phyloP scores from a whole-genome alignment of 768 basidiomycete genomes.

The Filobasidium floriforme region DNA sequence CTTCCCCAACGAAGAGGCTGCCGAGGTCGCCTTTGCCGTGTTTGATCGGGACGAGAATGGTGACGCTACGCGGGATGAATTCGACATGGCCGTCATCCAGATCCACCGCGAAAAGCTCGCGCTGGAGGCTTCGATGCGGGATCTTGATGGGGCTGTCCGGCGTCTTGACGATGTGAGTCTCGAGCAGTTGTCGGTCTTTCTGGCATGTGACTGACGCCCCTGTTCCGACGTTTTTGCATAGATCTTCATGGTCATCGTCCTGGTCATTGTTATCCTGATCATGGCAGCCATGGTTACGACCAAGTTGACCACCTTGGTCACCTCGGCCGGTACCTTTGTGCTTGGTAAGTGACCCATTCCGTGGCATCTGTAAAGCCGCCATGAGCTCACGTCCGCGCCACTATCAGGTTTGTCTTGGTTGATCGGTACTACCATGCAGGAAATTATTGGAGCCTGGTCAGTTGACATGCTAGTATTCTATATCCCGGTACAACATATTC shows the following conservation, averaged over 20 bases:
- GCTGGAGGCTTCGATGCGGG: constrained; percentile 76
- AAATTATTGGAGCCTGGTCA: constrained; percentile 66
- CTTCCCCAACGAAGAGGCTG: constrained; percentile 63
- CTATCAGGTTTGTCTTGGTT: constrained; percentile 61
- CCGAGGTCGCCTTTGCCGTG: constrained; percentile 47
- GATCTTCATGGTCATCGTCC: constrained; percentile 69
- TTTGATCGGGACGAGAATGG: constrained; percentile 51
- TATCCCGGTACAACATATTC: too few relatives aligned
- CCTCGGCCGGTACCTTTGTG: constrained; percentile 62
- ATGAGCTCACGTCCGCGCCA: not conserved
- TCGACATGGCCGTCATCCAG: constrained; percentile 58
- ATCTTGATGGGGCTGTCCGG: constrained; percentile 81
- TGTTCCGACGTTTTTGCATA: constrained; percentile 42
- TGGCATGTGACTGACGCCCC: not conserved
- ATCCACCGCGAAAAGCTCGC: constrained; percentile 78
- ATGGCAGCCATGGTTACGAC: constrained; percentile 68
- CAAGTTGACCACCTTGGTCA: constrained; percentile 47
- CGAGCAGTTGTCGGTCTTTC: not conserved
- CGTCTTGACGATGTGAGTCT: constrained; percentile 32
- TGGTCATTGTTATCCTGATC: constrained; percentile 67
- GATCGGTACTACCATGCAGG: constrained; percentile 68
- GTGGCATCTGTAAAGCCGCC: constrained; percentile 23
- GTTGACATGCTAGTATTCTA: not conserved
- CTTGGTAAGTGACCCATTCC: constrained; percentile 42
- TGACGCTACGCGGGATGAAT: constrained; percentile 52